phyloP scores from a whole-genome alignment of 345 rosid genomes.

The Salix viminalis region DNA sequence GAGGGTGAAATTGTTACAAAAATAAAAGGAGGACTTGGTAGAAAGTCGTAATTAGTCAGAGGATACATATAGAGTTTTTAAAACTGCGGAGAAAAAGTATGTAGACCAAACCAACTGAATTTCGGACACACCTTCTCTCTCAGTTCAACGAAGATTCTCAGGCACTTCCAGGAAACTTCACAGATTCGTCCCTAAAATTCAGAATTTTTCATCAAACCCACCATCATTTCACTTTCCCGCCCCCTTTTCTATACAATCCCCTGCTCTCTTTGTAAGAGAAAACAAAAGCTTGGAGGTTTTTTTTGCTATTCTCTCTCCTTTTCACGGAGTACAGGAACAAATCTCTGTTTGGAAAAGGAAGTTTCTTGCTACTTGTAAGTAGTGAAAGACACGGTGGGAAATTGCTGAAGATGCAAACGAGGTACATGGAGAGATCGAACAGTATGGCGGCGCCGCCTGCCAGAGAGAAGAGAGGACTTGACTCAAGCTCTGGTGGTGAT shows the following conservation, averaged over 20 bases:
- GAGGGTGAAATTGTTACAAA: not conserved
- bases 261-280: too few relatives aligned
- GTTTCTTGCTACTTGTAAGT: not conserved
- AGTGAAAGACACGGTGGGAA: not conserved
- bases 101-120: not conserved
- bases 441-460: constrained; percentile 4
- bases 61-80: not conserved
- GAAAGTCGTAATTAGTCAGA: not conserved
- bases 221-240: constrained; percentile 8
- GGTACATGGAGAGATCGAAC: constrained; percentile 21
- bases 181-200: not conserved
- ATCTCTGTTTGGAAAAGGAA: not conserved
- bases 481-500: constrained; percentile 20
- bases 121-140: not conserved
- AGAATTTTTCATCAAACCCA: not conserved
- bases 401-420: constrained; percentile 17
- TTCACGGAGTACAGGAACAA: not conserved
- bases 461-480: constrained; percentile 27
- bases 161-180: constrained; percentile 22
- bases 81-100: not conserved
- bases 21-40: not conserved
- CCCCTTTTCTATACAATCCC: not conserved
- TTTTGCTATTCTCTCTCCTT: not conserved
- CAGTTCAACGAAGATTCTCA: constrained; percentile 14
- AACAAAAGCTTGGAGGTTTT: not conserved